phyloP scores from a whole-genome alignment of 345 rosid species.

The Heritiera littoralis region DNA sequence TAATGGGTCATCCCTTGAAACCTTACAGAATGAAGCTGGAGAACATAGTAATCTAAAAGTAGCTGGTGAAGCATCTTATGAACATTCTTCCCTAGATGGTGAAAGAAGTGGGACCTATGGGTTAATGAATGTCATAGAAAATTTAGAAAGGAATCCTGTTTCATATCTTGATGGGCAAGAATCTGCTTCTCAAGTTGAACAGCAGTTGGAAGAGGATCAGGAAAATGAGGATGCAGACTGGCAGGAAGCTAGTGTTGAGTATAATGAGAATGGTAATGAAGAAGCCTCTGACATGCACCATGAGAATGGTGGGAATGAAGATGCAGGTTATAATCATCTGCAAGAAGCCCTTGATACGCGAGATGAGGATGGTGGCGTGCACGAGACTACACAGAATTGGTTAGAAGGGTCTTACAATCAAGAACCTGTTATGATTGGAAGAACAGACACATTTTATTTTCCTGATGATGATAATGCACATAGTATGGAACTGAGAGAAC shows the following conservation, averaged over 20 bases:
- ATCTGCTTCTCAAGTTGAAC: conserved; percentile 38
- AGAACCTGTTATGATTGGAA: conserved; percentile 45
- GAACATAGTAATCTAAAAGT: conserved; percentile 24
- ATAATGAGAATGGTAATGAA: conserved; percentile 36
- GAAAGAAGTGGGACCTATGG: conserved; percentile 32
- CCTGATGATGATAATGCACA: conserved; percentile 66
- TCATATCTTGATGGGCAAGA: conserved; percentile 34
- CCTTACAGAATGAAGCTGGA: conserved; percentile 33
- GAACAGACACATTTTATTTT: conserved; percentile 51
- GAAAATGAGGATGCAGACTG: conserved; percentile 46
- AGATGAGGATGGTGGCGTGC: conserved; percentile 45
- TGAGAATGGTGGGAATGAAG: conserved; percentile 48
- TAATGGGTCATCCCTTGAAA: conserved; percentile 31
- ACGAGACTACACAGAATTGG: conserved; percentile 61
- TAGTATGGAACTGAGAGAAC: conserved; percentile 76
- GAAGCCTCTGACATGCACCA: conserved; percentile 39
- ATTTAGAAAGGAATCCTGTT: conserved; percentile 36
- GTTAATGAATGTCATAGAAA: conserved; percentile 26
- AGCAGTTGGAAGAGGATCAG: conserved; percentile 37
- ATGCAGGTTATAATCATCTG: conserved; percentile 37
- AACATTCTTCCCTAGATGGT: conserved; percentile 30
- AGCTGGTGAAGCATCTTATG: conserved; percentile 29
- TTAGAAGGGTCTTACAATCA: conserved; percentile 52
- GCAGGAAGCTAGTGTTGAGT: conserved; percentile 42
- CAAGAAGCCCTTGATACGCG: conserved; percentile 44